A percentile compares a stretch with the other conserved stretches of the same genome.
Evolutionary conservation across 208 protist species (phyloP).

Genomic region (Leishmania turanica): DNA sequence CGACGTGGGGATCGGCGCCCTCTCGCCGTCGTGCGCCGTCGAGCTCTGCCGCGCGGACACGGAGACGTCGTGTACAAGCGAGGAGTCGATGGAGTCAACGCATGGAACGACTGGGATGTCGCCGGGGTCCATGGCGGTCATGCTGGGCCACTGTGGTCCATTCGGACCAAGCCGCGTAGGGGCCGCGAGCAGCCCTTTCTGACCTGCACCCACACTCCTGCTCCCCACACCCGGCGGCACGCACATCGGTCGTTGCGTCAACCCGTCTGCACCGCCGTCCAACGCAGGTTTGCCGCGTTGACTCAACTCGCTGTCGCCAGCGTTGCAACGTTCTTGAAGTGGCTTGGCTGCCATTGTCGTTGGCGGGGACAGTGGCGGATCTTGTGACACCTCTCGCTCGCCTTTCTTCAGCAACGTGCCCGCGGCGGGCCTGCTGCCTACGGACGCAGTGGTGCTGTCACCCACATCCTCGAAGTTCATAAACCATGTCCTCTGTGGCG

Average conservation of each 20-base stretch:
- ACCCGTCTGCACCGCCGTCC: not conserved
- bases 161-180: conserved; percentile 22
- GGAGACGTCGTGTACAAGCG: conserved; percentile 22
- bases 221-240: not conserved
- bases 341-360: conserved; percentile 4
- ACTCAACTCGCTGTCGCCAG: not conserved
- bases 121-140: not conserved
- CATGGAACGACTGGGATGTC: conserved; percentile 18
- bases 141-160: conserved; percentile 31
- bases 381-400: not conserved
- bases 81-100: conserved; percentile 28
- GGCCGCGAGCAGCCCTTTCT: conserved; percentile 11
- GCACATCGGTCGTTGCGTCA: not conserved
- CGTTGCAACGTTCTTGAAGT: not conserved
- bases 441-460: conserved; percentile 11
- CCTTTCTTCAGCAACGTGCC: not conserved
- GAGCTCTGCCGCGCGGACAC: conserved; percentile 24
- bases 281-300: not conserved
- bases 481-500: conserved; percentile 24
- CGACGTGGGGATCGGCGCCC: conserved; percentile 30
- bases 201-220: not conserved
- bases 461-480: conserved; percentile 41
- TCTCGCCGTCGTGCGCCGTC: conserved; percentile 15
- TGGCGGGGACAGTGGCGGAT: not conserved
- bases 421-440: not conserved